A percentile compares a stretch with the other conserved stretches of the same genome.
Evolutionary conservation across 805 yeast genomes (phyloP).

Genomic region (Wickerhamiella brachini): DNA sequence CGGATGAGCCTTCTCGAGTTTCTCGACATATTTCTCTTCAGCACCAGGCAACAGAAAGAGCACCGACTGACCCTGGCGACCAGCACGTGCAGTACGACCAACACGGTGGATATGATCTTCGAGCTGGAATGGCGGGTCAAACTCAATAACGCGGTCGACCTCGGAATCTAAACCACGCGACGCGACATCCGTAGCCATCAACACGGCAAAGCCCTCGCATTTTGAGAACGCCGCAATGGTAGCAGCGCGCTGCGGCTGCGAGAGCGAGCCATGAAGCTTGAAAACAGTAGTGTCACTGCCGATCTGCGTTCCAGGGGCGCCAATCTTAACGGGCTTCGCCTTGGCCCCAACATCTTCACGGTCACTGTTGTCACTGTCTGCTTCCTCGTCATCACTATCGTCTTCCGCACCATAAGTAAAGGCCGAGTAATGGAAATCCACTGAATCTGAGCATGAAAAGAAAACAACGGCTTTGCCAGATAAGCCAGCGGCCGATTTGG

Average conservation of each 20-base stretch:
- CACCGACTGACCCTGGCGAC: conserved; percentile 63
- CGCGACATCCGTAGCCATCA: conserved; percentile 95
- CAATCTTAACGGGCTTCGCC: conserved; percentile 24
- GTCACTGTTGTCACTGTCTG: conserved; percentile 23
- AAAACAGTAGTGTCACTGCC: conserved; percentile 36
- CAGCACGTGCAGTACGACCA: conserved; percentile 98
- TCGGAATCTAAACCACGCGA: conserved; percentile 91
- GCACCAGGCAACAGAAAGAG: conserved; percentile 76
- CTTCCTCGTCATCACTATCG: conserved; percentile 23
- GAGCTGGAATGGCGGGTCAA: conserved; percentile 86
- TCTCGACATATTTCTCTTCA: conserved; percentile 72
- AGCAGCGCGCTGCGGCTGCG: conserved; percentile 69
- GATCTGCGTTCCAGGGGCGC: conserved; percentile 40
- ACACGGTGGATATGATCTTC: conserved; percentile 95
- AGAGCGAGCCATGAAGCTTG: conserved; percentile 81
- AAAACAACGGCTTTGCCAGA: conserved; percentile 45
- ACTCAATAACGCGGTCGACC: conserved; percentile 75
- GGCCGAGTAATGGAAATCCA: conserved; percentile 75
- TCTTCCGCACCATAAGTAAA: conserved; percentile 44
- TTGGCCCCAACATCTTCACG: conserved; percentile 10
- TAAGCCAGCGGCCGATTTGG: conserved; percentile 12
- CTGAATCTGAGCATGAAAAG: conserved; percentile 91
- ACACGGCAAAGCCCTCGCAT: conserved; percentile 29
- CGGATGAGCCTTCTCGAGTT: conserved; percentile 44
- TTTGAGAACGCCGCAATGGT: conserved; percentile 49